Evolutionary conservation across 345 rosid species (phyloP), one percentile per base, ranked within the genome.

Genomic region (Pugionium dolabratum): DNA sequence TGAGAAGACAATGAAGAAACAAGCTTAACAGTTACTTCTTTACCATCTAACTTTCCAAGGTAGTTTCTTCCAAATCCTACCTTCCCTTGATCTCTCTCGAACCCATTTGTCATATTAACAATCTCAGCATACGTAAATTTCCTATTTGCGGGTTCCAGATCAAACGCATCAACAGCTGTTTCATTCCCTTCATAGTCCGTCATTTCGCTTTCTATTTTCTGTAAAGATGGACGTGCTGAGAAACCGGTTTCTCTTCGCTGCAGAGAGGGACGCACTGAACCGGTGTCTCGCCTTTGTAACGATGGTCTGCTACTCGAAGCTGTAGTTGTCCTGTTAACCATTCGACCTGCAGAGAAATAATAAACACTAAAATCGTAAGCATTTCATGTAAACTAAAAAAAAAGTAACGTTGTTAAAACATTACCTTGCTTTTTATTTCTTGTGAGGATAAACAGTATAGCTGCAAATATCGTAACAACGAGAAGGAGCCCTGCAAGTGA

Each of bases 21-120:
- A 79, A 85, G 59, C 65, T 85, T 83, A 5, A 85, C 85, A 0
- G 87, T 85, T 29, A 85, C 90, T 78, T 81, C 70, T 54, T 76
- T 74, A 30, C 72, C 76, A 64, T 76, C 74, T 62, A 80, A 64
- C 28, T 47, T 25, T 1, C 85, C 86, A 11, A 75, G 75, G 51
- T 70, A 82, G 69, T 83, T 84, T 69, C 69, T 79, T 45, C 90
- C 87, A 42, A 79, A 83, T 7, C 85, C 85, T 9, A 82, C 85
- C 50, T 83, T 64, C 4, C 87, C 90, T 39, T 71, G 54, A 43
- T 74, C 72, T 51, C n/a, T 79, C 11, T 51, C 64, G 5, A 85
- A 76, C 6, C 81, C 73, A 45, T 81, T 71, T 6, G 90, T 83
- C 2, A 83, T 76, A 4, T 28, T 72, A 1, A 73, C 62, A 26